Evolutionary conservation across 805 yeast species (phyloP).

Genomic region (Blastobotrys attinorum): DNA sequence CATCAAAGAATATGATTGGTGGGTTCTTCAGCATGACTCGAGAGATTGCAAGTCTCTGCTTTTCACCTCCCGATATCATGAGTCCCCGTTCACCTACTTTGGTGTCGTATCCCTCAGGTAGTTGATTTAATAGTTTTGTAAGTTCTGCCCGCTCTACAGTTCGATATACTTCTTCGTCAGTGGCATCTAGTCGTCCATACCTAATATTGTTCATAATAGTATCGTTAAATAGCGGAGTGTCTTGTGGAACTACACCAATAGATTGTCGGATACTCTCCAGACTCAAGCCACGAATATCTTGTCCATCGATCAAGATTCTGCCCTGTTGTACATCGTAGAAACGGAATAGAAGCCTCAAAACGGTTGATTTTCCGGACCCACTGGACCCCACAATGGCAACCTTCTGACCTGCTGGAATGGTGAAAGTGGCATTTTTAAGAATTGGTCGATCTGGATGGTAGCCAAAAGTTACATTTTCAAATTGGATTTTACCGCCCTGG

Average conservation of each 20-base stretch:
- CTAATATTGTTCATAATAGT: slow-evolving; percentile 79
- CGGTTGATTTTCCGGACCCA: slow-evolving; percentile 92
- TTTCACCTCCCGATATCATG: slow-evolving; percentile 99
- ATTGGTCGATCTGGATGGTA: slow-evolving; percentile 87
- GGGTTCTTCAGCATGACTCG: slow-evolving; percentile 79
- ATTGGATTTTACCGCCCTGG: slow-evolving; percentile 67
- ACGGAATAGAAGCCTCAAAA: slow-evolving; percentile 73
- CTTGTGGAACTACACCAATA: slow-evolving; percentile 95
- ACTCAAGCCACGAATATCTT: slow-evolving; percentile 69
- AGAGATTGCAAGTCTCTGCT: slow-evolving; percentile 90
- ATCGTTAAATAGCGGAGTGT: slow-evolving; percentile 91
- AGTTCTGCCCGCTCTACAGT: slow-evolving; percentile 69
- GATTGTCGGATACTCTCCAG: slow-evolving; percentile 64
- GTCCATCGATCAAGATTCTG: slow-evolving; percentile 77
- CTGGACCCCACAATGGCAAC: slow-evolving; percentile 96
- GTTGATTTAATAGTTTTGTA: slow-evolving; percentile 48
- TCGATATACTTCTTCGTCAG: slow-evolving; percentile 57
- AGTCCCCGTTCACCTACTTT: slow-evolving; percentile 93
- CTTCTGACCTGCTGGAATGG: slow-evolving; percentile 82
- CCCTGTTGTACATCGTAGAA: slow-evolving; percentile 82
- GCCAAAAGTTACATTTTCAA: slow-evolving; percentile 89
- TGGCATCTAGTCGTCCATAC: slow-evolving; percentile 71
- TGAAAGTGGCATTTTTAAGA: slow-evolving; percentile 68
- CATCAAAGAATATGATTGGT: slow-evolving; percentile 90
- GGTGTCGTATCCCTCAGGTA: slow-evolving; percentile 81